Base-by-base conservation (phyloP, 352 stramenopile species). In the Phytopythium boreale region DNA sequence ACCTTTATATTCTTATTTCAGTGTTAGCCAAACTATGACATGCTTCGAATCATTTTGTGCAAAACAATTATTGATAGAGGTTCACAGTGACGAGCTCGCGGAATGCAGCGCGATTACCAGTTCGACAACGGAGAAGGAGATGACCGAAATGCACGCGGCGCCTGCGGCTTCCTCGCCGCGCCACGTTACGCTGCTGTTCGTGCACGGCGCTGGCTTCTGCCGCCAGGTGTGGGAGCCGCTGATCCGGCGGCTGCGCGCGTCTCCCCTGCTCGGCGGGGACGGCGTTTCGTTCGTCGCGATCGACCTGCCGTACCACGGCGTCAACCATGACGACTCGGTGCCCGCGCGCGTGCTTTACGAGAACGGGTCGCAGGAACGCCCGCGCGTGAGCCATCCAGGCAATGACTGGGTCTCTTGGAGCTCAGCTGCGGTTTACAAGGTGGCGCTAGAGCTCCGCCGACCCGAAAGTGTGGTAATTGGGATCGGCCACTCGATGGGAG, bases 401-500 rank as follows among this genome's bases (percentile, higher is more conserved):
- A 69, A 57, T 36, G 37, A 75, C 14, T 70, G 69, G 56, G 50
- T 51, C 27, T 56, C 62, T 17, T 83, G 74, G 74, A 55, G 22
- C 12, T 55, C 47, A 2, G 47, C n/a, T 34, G 22, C 24, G 22
- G 47, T 55, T 10, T 17, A 36, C 20, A 31, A 55, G 29, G 47
- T 15, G 60, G 37, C 37, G 37, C 37, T 44, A 14, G 37, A 7
- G 49, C 65, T 6, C 60, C 63, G 11, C 56, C 57, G 19, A 66
- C 80, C n/a, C 67, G 61, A 50, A n/a, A 68, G 12, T 62, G 71
- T 27, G 49, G 26, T 85, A 26, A 81, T 84, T 34, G 79, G 79
- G 12, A 66, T 88, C 17, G 76, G 74, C 0, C 79, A 88, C 49
- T 88, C 79, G 8, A 85, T 88, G 76, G 79, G 76, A 3, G 79